Evolutionary conservation across 208 protist genomes (phyloP).

Genomic region (Crithidia mellificae): DNA sequence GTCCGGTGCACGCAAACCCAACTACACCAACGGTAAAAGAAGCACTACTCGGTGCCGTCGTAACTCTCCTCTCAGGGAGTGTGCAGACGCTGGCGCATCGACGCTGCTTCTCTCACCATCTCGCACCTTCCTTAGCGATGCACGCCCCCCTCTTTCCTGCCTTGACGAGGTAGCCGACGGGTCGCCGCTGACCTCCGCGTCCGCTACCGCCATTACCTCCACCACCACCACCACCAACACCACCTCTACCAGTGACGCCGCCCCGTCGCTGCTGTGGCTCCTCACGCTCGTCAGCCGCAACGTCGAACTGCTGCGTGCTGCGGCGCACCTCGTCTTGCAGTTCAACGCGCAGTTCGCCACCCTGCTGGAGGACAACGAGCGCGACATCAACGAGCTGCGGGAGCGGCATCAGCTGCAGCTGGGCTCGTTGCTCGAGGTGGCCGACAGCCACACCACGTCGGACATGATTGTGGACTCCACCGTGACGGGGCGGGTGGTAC

Average conservation of each 20-base stretch:
- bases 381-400: conserved; percentile 39
- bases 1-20: neutral
- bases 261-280: conserved; percentile 51
- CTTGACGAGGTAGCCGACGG: no score
- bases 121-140: conserved; percentile 28
- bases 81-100: neutral
- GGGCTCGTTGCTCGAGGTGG: conserved; percentile 55
- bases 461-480: conserved; percentile 73
- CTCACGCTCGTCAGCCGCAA: conserved; percentile 71
- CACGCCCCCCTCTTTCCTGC: conserved; percentile 6
- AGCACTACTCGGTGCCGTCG: no score
- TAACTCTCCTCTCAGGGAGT: no score
- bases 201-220: no score
- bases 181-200: no score
- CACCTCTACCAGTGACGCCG: neutral
- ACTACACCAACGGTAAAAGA: neutral
- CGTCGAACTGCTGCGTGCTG: conserved; percentile 46
- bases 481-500: conserved; percentile 58
- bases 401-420: conserved; percentile 60
- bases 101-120: neutral
- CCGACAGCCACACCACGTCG: conserved; percentile 28
- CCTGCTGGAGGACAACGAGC: conserved; percentile 22
- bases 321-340: conserved; percentile 58
- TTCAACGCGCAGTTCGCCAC: conserved; percentile 54
- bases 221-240: no score